These are phyloP conservation scores for Magnolia changhungtana DNA, from an alignment of 164 flowering plant genomes.

Conservation along the genomic window DNA sequence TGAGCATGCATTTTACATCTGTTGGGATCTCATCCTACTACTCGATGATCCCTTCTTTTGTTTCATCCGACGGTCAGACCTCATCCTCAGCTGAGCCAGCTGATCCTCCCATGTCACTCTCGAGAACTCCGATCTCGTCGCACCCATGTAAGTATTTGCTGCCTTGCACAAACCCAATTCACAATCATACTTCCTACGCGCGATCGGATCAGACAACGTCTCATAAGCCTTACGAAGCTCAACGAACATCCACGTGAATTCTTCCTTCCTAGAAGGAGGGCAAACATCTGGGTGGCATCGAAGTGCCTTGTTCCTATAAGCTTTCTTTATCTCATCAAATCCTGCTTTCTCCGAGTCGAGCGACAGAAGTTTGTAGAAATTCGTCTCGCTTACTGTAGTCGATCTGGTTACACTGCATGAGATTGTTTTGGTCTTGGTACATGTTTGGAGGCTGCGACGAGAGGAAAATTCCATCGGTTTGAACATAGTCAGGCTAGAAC, in stretches of 20 bases:
- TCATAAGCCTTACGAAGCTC: slow-evolving; percentile 31
- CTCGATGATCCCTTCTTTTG: background rate
- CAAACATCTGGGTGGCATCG: slow-evolving; percentile 38
- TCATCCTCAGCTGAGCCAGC: slow-evolving; percentile 14
- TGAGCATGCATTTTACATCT: background rate
- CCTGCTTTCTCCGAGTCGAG: slow-evolving; percentile 23
- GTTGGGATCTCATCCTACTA: slow-evolving; percentile 3
- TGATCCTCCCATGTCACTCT: slow-evolving; percentile 21
- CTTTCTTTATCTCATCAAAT: slow-evolving; percentile 32
- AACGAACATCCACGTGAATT: slow-evolving; percentile 27
- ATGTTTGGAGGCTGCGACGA: background rate
- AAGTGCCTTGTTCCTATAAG: slow-evolving; percentile 33
- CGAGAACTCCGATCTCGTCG: background rate
- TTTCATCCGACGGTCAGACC: slow-evolving; percentile 15
- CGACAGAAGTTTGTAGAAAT: slow-evolving; percentile 22
- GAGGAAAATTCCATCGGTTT: background rate
- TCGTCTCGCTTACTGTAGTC: background rate
- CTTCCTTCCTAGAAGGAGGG: slow-evolving; percentile 24
- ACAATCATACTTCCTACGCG: slow-evolving; percentile 23
- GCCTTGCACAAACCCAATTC: slow-evolving; percentile 10
- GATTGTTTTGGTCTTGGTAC: background rate
- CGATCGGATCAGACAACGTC: slow-evolving; percentile 31
- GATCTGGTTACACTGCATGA: slow-evolving; percentile 7
- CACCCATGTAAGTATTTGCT: background rate
- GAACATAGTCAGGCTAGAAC: slow-evolving; percentile 1